Percentiles rank a stretch among this genome's conserved stretches.
These are phyloP conservation scores for Madurella mycetomatis DNA, from an alignment of 2,329 filamentous ascomycete species.

Conservation along the genomic window DNA sequence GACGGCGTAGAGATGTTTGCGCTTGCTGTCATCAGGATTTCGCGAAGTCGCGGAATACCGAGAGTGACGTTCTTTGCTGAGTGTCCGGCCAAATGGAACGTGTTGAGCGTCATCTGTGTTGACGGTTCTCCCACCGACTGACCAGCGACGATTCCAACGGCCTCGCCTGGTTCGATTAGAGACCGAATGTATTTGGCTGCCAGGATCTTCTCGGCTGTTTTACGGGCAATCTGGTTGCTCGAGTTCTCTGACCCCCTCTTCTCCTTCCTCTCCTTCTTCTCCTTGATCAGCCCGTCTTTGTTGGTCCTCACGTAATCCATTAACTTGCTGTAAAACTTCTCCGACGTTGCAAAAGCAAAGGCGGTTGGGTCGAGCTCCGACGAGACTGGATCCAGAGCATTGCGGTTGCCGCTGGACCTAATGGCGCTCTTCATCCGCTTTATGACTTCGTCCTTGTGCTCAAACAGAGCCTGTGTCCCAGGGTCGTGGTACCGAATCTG, in stretches of 20 bases:
- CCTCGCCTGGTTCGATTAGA: conserved; percentile 89
- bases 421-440: conserved; percentile 78
- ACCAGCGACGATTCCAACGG: conserved; percentile 92
- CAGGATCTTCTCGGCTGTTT: conserved; percentile 77
- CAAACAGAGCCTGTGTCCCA: conserved; percentile 43
- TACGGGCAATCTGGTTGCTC: conserved; percentile 52
- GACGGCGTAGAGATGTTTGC: conserved; percentile 82
- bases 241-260: conserved; percentile 38
- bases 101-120: conserved; percentile 99
- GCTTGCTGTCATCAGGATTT: conserved; percentile 98
- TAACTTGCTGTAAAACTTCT: conserved; percentile 72
- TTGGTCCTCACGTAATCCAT: conserved; percentile 77
- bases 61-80: conserved; percentile 98
- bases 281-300: conserved; percentile 54
- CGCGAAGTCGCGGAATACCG: conserved; percentile 92
- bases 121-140: conserved; percentile 97
- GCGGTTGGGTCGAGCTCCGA: conserved; percentile 70
- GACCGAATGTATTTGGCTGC: conserved; percentile 91
- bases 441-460: conserved; percentile 57
- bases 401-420: conserved; percentile 61
- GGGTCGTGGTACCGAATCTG: conserved; percentile 63
- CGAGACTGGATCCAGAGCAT: conserved; percentile 69
- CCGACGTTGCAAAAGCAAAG: conserved; percentile 81
- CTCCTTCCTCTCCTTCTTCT: conserved; percentile 46
- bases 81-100: conserved; percentile 98